Conservation (phyloP, 2,329 filamentous ascomycete genomes). For the Paracamarosporium sp. region DNA sequence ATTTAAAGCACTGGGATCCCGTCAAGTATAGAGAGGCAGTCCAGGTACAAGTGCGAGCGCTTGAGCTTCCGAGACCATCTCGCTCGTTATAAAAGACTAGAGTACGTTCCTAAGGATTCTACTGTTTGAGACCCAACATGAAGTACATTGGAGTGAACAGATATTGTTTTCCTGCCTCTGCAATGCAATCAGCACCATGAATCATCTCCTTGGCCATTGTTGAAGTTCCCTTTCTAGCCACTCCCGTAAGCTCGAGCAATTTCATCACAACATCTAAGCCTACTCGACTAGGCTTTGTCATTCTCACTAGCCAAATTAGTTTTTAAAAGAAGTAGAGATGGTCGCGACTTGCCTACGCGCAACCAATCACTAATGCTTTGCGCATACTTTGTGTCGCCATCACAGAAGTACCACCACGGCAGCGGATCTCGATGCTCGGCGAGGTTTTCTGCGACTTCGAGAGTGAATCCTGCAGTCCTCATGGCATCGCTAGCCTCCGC, state of each 20-base stretch:
- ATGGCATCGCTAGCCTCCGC: constrained; percentile 79
- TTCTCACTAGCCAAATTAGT: not conserved
- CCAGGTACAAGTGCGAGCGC: too few species aligned
- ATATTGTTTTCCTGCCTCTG: constrained; percentile 80
- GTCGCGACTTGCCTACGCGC: not conserved
- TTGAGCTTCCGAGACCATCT: too few species aligned
- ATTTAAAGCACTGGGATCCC: too few species aligned
- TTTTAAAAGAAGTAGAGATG: not conserved
- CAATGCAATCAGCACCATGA: constrained; percentile 79
- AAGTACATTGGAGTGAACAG: constrained; percentile 96
- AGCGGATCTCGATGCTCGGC: constrained; percentile 73
- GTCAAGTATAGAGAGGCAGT: too few species aligned
- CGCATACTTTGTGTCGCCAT: constrained; percentile 65
- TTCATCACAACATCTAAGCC: constrained; percentile 75
- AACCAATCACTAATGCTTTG: constrained; percentile 63
- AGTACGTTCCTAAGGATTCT: too few species aligned
- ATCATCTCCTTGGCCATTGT: constrained; percentile 80
- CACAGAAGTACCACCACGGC: constrained; percentile 90
- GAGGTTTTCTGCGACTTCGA: constrained; percentile 81
- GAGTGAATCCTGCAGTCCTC: constrained; percentile 80
- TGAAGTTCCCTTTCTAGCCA: constrained; percentile 71
- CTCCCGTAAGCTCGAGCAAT: constrained; percentile 70
- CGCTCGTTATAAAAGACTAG: too few species aligned
- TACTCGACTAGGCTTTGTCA: not conserved
- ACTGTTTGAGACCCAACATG: constrained; percentile 66